Conservation (phyloP, 176 grass and related monocot species). For the Oropetium thomaeum region DNA sequence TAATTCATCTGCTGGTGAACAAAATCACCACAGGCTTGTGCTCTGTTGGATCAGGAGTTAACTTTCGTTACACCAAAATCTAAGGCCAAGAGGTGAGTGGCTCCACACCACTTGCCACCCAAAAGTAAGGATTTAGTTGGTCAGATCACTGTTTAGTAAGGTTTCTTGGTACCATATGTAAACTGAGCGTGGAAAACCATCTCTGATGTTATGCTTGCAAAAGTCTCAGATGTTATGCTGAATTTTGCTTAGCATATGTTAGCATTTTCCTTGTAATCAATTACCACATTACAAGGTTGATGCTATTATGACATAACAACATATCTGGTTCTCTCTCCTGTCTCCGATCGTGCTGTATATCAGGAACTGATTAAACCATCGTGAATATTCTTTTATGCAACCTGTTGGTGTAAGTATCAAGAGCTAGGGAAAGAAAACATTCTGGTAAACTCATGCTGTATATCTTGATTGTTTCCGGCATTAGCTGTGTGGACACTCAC, state of each 20-base stretch:
- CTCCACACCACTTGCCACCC: neutral
- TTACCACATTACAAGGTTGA: neutral
- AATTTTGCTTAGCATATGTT: neutral
- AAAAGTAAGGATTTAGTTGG: neutral
- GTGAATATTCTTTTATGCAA: neutral
- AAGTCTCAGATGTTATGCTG: neutral
- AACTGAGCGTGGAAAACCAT: neutral
- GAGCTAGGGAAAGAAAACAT: neutral
- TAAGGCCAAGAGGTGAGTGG: neutral
- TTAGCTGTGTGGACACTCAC: too few species aligned
- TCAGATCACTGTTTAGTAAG: slow-evolving; percentile 1
- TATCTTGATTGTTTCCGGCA: neutral
- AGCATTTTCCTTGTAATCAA: slow-evolving; percentile 3
- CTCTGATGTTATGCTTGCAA: neutral
- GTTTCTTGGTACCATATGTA: neutral
- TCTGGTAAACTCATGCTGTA: neutral
- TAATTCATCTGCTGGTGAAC: neutral
- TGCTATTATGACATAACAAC: neutral
- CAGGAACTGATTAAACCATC: neutral
- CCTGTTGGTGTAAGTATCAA: neutral
- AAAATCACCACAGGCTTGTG: neutral
- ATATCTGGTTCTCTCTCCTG: neutral
- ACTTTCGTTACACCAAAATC: neutral
- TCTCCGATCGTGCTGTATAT: neutral
- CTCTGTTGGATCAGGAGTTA: neutral